phyloP scores from a whole-genome alignment of 371 early-diverging fungal genomes.

The Apophysomyces elegans region DNA sequence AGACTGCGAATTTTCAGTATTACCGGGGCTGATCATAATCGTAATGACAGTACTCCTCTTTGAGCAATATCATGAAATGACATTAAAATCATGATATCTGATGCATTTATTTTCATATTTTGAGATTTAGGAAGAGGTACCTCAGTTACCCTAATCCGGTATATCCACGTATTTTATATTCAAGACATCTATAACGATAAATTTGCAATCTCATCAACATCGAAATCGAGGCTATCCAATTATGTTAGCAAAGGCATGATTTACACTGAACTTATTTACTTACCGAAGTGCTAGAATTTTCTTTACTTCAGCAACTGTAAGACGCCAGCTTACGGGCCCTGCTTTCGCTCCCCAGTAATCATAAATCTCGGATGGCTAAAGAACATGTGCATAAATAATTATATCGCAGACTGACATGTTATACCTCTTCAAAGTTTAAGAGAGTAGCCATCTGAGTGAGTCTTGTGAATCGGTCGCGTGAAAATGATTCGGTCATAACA shows the following conservation, averaged over 20 bases:
- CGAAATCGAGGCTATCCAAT: constrained; percentile 50
- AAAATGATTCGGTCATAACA: constrained; percentile 61
- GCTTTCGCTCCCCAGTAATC: constrained; percentile 72
- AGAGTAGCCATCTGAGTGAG: constrained; percentile 82
- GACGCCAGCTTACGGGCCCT: constrained; percentile 36
- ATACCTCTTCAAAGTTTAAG: constrained; percentile 77
- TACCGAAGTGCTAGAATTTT: constrained; percentile 60
- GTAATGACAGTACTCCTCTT: no score
- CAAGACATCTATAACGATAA: constrained; percentile 37
- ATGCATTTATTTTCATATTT: no score
- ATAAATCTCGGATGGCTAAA: constrained; percentile 66
- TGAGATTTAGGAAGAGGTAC: no score
- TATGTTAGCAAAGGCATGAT: background rate
- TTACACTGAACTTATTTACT: background rate
- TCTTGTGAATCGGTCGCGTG: constrained; percentile 78
- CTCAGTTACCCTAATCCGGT: no score
- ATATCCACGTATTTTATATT: no score
- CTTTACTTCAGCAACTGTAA: constrained; percentile 63
- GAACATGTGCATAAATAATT: background rate
- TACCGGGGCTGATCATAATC: no score
- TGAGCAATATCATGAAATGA: no score
- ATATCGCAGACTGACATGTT: background rate
- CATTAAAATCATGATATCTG: no score
- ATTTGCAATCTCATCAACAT: constrained; percentile 46
- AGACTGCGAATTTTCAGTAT: no score